Evolutionary conservation across 345 rosid species (phyloP).

Genomic region (Boechera stricta): DNA sequence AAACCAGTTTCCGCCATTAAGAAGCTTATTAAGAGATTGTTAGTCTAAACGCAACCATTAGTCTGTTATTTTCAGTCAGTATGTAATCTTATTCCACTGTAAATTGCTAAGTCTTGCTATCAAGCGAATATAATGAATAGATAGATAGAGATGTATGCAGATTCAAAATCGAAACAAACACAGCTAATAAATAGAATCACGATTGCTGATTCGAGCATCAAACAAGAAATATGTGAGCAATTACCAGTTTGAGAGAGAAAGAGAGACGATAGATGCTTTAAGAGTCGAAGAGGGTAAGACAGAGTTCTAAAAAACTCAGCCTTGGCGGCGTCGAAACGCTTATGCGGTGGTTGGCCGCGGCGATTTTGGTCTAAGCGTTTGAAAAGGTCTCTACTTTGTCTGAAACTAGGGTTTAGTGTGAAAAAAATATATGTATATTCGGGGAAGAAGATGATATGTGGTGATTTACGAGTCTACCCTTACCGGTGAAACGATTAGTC

Average conservation of each 20-base stretch:
- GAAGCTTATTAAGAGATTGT: background rate
- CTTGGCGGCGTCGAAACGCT: background rate
- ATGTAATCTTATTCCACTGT: constrained; percentile 1
- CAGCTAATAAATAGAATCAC: background rate
- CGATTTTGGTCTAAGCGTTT: background rate
- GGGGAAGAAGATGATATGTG: constrained; percentile 5
- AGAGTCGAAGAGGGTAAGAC: background rate
- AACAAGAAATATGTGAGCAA: background rate
- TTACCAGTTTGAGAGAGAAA: constrained; percentile 21
- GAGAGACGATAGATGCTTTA: constrained; percentile 2
- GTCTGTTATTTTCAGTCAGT: background rate
- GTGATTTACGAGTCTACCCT: constrained; percentile 5
- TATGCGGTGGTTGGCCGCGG: background rate
- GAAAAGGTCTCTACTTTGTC: constrained; percentile 6
- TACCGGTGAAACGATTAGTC: background rate
- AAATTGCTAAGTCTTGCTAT: background rate
- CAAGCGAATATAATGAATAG: background rate
- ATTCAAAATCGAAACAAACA: constrained; percentile 15
- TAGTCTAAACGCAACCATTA: background rate
- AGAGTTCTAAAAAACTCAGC: background rate
- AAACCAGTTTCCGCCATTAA: background rate
- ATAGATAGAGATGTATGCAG: constrained; percentile 1
- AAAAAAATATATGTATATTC: background rate
- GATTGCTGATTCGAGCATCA: background rate
- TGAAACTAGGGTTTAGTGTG: constrained; percentile 9